These are phyloP conservation scores for Mortierella alpina DNA, from an alignment of 192 early-diverging fungal species.

Conservation along the genomic window DNA sequence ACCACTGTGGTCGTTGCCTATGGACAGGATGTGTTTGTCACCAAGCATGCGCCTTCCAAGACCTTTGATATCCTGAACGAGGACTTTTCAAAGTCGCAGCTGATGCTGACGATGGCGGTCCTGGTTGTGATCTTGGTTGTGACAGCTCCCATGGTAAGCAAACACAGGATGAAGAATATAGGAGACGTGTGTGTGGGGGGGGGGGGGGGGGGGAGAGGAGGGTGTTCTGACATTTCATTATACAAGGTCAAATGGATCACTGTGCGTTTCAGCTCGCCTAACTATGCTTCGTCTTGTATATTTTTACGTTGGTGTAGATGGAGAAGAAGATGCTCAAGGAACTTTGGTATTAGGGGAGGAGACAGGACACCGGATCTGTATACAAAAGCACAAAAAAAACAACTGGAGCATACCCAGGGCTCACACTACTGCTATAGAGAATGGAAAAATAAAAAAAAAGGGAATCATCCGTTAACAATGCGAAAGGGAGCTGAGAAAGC, in stretches of 20 bases:
- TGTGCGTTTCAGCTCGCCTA: background rate
- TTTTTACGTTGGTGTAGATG: slow-evolving; percentile 18
- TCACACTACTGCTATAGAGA: no score
- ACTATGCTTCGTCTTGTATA: background rate
- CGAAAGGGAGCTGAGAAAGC: no score
- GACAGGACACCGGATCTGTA: background rate
- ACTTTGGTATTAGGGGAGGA: slow-evolving; percentile 29
- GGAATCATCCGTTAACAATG: no score
- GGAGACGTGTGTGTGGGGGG: background rate
- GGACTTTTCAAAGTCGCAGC: slow-evolving; percentile 87
- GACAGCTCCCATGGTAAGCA: slow-evolving; percentile 77
- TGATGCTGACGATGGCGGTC: slow-evolving; percentile 86
- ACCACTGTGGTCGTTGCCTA: slow-evolving; percentile 90
- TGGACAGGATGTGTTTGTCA: slow-evolving; percentile 93
- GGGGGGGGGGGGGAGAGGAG: no score
- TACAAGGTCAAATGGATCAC: background rate
- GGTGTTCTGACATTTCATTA: background rate
- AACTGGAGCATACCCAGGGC: no score
- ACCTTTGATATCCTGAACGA: slow-evolving; percentile 94
- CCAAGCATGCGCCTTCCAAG: slow-evolving; percentile 83
- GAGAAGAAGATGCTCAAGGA: slow-evolving; percentile 45
- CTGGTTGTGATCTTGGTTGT: slow-evolving; percentile 80
- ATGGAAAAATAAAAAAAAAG: no score
- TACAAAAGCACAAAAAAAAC: no score
- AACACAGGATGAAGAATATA: background rate